phyloP scores from a whole-genome alignment of 805 yeast species.

The Schizosaccharomyces pombe region DNA sequence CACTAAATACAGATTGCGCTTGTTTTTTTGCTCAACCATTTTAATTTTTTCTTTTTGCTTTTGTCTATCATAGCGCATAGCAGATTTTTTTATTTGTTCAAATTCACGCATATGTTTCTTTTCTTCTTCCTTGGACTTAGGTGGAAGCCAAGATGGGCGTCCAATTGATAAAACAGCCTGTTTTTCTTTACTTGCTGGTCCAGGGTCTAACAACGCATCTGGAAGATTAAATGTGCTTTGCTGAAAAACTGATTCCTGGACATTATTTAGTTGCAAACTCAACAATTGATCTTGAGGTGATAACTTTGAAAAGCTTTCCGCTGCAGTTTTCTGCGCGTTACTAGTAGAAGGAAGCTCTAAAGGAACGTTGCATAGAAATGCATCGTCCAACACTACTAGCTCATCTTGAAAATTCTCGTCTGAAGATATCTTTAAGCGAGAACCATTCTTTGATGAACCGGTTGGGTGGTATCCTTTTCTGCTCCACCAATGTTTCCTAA shows the following conservation, averaged over 20 bases:
- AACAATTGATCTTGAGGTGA: neutral
- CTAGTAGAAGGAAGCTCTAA: neutral
- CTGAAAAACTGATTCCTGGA: neutral
- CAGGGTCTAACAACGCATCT: neutral
- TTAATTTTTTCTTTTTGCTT: neutral
- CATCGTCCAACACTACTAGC: neutral
- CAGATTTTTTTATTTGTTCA: neutral
- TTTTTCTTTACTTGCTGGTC: conserved; percentile 1
- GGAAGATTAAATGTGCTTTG: neutral
- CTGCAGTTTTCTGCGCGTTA: neutral
- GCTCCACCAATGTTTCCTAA: neutral
- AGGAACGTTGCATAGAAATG: neutral
- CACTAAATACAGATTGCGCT: neutral
- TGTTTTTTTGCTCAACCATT: neutral
- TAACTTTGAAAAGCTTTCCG: neutral
- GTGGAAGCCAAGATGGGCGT: conserved; percentile 4
- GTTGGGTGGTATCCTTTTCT: neutral
- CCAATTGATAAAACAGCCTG: neutral
- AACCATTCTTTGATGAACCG: neutral
- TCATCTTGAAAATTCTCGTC: neutral
- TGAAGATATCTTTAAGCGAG: neutral
- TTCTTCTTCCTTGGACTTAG: neutral
- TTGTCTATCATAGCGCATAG: neutral
- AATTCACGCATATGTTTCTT: neutral
- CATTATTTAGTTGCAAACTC: neutral